These are phyloP conservation scores for Chlamydomonas incerta DNA, from an alignment of 139 green algal genomes.

Conservation along the genomic window DNA sequence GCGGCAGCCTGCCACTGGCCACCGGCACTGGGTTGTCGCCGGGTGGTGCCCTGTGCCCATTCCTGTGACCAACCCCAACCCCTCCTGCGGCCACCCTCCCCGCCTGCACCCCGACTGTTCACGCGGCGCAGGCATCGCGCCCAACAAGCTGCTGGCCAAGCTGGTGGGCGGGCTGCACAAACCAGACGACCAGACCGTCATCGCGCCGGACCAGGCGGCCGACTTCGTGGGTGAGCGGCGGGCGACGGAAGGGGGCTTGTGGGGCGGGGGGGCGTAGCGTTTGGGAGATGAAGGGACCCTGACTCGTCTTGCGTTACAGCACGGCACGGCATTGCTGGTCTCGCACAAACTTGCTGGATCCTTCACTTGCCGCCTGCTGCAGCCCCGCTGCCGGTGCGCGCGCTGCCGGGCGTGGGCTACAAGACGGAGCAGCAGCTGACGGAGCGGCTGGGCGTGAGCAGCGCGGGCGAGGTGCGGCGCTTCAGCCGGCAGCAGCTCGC, in stretches of 20 bases:
- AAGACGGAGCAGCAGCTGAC: slow-evolving; percentile 64
- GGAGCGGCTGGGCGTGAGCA: slow-evolving; percentile 50
- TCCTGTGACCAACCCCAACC: no score
- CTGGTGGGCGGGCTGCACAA: slow-evolving; percentile 86
- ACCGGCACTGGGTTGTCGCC: no score
- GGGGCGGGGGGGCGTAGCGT: no score
- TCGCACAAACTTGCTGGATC: no score
- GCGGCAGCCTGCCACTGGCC: not conserved
- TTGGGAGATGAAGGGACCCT: no score
- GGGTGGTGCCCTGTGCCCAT: no score
- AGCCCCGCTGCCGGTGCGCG: slow-evolving; percentile 67
- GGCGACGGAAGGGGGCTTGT: no score
- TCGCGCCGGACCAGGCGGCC: slow-evolving; percentile 61
- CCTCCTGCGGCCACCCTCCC: no score
- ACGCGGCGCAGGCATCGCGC: slow-evolving; percentile 65
- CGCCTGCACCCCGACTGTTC: no score
- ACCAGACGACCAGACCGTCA: slow-evolving; percentile 86
- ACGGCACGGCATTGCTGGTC: no score
- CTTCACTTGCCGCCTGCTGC: no score
- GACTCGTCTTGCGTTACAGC: no score
- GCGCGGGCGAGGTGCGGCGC: slow-evolving; percentile 58
- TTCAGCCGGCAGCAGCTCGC: slow-evolving; percentile 47
- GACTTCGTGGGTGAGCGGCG: slow-evolving; percentile 40
- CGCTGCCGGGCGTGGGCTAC: slow-evolving; percentile 66
- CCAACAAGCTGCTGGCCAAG: slow-evolving; percentile 87